phyloP scores from a whole-genome alignment of 2,329 filamentous ascomycete species.

The Fusarium sp. region DNA sequence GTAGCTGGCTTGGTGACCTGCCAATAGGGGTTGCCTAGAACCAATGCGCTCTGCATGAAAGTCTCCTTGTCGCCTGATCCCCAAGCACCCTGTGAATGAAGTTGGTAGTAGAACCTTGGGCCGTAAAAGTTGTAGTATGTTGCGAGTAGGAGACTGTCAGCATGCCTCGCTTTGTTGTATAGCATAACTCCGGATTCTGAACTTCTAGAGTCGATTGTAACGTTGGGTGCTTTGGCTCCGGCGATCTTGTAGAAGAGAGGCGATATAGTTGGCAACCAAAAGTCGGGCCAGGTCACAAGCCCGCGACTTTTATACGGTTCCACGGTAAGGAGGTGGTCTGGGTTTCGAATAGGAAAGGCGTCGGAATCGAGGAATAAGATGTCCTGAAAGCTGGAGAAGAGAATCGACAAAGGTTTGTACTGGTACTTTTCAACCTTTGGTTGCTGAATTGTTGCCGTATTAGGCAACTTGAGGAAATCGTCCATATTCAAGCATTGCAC shows the following conservation, averaged over 20 bases:
- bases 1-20: constrained; percentile 23
- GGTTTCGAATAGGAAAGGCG: constrained; percentile 34
- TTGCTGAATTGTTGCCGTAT: neutral
- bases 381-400: constrained; percentile 39
- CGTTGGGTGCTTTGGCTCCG: constrained; percentile 13
- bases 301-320: constrained; percentile 33
- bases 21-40: constrained; percentile 32
- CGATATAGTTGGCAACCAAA: constrained; percentile 39
- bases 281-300: constrained; percentile 39
- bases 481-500: constrained; percentile 38
- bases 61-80: constrained; percentile 40
- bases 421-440: constrained; percentile 30
- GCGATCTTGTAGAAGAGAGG: constrained; percentile 38
- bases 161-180: constrained; percentile 30
- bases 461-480: constrained; percentile 21
- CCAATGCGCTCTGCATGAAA: constrained; percentile 33
- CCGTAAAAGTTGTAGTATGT: constrained; percentile 41
- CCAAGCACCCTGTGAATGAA: constrained; percentile 42
- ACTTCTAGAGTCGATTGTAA: constrained; percentile 28
- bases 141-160: constrained; percentile 36
- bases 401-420: constrained; percentile 33
- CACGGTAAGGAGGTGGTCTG: constrained; percentile 24
- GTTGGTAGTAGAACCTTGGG: constrained; percentile 33
- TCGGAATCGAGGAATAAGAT: constrained; percentile 38
- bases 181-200: constrained; percentile 39